A percentile compares a stretch with the other conserved stretches of the same genome.
Conservation (phyloP, 495 filamentous ascomycete species). For the Trichoderma orchidacearum region DNA sequence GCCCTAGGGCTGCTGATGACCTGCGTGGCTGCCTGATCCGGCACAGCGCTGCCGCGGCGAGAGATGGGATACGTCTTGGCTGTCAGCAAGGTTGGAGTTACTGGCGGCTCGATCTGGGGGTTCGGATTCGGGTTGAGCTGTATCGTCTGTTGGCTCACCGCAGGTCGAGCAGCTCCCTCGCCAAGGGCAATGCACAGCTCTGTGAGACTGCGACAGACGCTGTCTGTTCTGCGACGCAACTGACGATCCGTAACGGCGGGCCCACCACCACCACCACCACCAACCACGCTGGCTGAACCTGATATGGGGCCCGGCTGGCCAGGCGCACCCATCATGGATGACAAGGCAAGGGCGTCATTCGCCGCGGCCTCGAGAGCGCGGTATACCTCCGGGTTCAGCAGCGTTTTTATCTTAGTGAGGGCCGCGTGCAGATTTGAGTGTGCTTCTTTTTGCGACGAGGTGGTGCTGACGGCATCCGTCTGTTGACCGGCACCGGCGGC, state of each 20-base stretch:
- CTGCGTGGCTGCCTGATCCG: slow-evolving; percentile 16
- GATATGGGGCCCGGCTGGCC: slow-evolving; percentile 48
- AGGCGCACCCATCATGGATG: slow-evolving; percentile 54
- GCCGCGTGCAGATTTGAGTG: slow-evolving; percentile 76
- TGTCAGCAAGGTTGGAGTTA: slow-evolving; percentile 22
- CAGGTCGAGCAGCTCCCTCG: slow-evolving; percentile 25
- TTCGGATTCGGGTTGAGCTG: slow-evolving; percentile 10
- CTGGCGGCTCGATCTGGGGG: slow-evolving; percentile 13
- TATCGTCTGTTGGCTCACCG: slow-evolving; percentile 8
- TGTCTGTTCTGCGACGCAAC: slow-evolving; percentile 79
- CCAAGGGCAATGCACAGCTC: slow-evolving; percentile 82
- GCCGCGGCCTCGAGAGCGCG: slow-evolving; percentile 70
- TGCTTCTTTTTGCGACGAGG: slow-evolving; percentile 26
- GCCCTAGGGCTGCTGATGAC: slow-evolving; percentile 44
- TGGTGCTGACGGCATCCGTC: slow-evolving; percentile 13
- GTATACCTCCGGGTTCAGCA: slow-evolving; percentile 60
- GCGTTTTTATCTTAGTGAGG: slow-evolving; percentile 55
- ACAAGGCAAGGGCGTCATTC: slow-evolving; percentile 63
- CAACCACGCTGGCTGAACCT: slow-evolving; percentile 47
- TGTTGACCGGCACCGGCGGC: slow-evolving; percentile 22
- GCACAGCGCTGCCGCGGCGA: slow-evolving; percentile 16
- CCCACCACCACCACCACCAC: slow-evolving; percentile 28
- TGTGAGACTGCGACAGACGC: slow-evolving; percentile 81
- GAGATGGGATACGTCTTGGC: background rate
- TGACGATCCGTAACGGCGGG: slow-evolving; percentile 58